Evolutionary conservation across 202 grass and related monocot genomes (phyloP).

Genomic region (Schoenoplectus tabernaemontani): DNA sequence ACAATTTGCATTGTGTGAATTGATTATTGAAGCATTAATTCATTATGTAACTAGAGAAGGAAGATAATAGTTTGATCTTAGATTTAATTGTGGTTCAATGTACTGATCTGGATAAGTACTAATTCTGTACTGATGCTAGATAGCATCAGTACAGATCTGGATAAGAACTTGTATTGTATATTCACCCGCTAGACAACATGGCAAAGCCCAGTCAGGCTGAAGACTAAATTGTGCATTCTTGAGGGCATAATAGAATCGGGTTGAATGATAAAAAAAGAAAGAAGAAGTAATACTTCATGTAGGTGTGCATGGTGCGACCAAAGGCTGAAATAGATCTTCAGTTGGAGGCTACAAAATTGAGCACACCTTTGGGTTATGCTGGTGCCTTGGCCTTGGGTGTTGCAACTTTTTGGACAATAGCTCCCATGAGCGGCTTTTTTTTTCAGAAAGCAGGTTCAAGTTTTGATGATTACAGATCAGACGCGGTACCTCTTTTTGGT

Average conservation of each 20-base stretch:
- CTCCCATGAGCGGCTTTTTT: conserved; percentile 90
- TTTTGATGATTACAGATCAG: conserved; percentile 69
- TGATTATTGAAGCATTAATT: not conserved
- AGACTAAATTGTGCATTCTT: not conserved
- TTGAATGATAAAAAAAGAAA: not conserved
- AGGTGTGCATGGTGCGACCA: conserved; percentile 91
- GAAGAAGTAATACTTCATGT: not conserved
- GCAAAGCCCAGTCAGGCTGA: too few species aligned
- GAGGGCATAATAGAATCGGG: not conserved
- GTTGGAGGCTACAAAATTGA: conserved; percentile 67
- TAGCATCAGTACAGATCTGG: too few species aligned
- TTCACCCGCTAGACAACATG: too few species aligned
- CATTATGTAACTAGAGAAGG: not conserved
- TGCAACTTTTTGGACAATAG: conserved; percentile 79
- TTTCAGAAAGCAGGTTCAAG: conserved; percentile 79
- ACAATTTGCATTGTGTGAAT: not conserved
- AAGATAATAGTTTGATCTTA: not conserved
- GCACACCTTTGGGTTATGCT: conserved; percentile 74
- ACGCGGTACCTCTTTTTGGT: conserved; percentile 78
- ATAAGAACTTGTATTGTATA: not conserved
- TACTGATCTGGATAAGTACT: too few species aligned
- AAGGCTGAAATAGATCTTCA: conserved; percentile 93
- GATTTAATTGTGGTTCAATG: too few species aligned
- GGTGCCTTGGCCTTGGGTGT: conserved; percentile 53
- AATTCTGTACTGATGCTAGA: not conserved